Base-by-base conservation (phyloP, 1,284 basidiomycete species). In the Cutaneotrichosporon sp. region DNA sequence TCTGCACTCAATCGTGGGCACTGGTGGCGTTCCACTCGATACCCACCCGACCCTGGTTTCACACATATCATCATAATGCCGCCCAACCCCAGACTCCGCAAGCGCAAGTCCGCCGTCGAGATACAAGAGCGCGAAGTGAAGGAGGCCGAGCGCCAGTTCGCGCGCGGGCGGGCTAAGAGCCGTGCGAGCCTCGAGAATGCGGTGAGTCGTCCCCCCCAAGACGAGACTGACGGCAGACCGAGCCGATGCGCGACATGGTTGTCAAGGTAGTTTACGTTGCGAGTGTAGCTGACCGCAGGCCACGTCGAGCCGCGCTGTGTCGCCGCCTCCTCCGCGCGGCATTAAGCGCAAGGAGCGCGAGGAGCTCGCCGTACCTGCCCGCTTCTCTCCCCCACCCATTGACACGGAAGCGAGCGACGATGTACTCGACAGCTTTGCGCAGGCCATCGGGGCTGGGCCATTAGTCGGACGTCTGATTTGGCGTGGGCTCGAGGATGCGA, bases 381-480 rank as follows among this genome's bases (percentile, higher is more conserved):
- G 36, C 36, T 56, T 14, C 36, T 56, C 55, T 11, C 55, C 55
- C 7, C 55, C 55, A 21, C 55, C 55, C 38, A 40, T 56, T 14
- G 55, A 56, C 8, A 18, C 21, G 5, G 36, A 14, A 8, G 55
- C 38, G 14, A 30, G 14, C 14, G 21, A 26, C 5, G 55, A 56
- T 6, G 42, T 38, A 11, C 22, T 56, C 14, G 36, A 42, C 22
- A 21, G 14, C 22, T 56, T 56, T 22, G 55, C 21, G 21, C 36
- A 13, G 21, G 55, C 55, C 11, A 38, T 56, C 22, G 55, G 55
- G n/a, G 38, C 38, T 22, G 55, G 38, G 10, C 36, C 55, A 26
- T 38, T 56, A 6, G 55, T 40, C 38, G 36, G 38, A 13, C 36
- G 22, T 4, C 55, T 56, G 21, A 18, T 56, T 18, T 56, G 55